Evolutionary conservation across 306 rosid genomes (phyloP).

Genomic region (Lotus japonicus): DNA sequence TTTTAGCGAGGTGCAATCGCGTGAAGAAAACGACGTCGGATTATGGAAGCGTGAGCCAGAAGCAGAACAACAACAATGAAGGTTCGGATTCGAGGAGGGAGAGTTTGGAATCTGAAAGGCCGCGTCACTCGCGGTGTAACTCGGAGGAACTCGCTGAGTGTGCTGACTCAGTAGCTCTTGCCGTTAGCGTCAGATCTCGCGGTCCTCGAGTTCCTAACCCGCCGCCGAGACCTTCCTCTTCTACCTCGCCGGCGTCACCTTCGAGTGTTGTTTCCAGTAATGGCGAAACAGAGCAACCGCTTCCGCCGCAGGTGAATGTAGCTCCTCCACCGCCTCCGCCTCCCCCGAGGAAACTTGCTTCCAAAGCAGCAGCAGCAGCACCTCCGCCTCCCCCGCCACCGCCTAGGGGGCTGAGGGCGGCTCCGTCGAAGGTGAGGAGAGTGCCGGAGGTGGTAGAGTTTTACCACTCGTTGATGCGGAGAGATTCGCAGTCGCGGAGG

Average conservation of each 20-base stretch:
- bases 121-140: constrained; percentile 60
- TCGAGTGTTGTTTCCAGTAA: not conserved
- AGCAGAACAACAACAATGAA: constrained; percentile 33
- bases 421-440: constrained; percentile 64
- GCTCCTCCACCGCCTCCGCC: constrained; percentile 26
- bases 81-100: constrained; percentile 47
- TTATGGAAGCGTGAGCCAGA: constrained; percentile 28
- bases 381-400: constrained; percentile 82
- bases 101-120: constrained; percentile 42
- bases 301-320: constrained; percentile 7
- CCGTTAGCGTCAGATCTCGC: constrained; percentile 52
- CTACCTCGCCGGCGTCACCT: constrained; percentile 30
- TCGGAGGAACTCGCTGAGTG: constrained; percentile 80
- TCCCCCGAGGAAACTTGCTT: constrained; percentile 24
- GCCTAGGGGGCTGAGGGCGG: constrained; percentile 37
- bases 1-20: constrained; percentile 52
- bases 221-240: constrained; percentile 62
- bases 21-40: constrained; percentile 41
- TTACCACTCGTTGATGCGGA: constrained; percentile 89
- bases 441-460: constrained; percentile 97
- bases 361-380: constrained; percentile 30
- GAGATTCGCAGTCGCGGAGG: constrained; percentile 62
- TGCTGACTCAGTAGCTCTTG: constrained; percentile 31
- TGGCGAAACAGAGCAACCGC: constrained; percentile 29
- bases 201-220: constrained; percentile 91